Evolutionary conservation across 331 rosid species (phyloP).

Genomic region (Rhamnella rubrinervis): DNA sequence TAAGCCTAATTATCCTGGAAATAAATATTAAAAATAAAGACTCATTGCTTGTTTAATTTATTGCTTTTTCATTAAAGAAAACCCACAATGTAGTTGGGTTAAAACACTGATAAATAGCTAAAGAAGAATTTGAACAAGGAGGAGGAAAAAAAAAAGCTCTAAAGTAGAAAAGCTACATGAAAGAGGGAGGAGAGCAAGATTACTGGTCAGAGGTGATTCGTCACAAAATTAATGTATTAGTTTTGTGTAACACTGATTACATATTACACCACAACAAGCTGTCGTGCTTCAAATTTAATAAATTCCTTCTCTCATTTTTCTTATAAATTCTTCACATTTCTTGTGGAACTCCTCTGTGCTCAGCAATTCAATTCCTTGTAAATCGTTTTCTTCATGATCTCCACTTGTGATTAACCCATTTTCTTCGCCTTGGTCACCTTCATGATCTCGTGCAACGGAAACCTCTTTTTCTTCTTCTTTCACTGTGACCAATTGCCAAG

Average conservation of each 20-base stretch:
- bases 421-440: conserved; percentile 20
- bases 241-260: background rate
- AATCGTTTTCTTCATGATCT: conserved; percentile 15
- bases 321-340: conserved; percentile 79
- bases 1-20: background rate
- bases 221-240: background rate
- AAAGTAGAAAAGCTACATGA: no score
- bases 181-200: no score
- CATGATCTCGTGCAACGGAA: background rate
- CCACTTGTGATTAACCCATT: background rate
- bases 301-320: conserved; percentile 57
- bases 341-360: conserved; percentile 63
- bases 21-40: background rate
- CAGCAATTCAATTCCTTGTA: conserved; percentile 6
- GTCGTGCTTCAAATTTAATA: conserved; percentile 33
- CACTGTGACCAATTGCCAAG: background rate
- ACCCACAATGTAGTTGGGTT: background rate
- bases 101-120: background rate
- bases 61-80: background rate
- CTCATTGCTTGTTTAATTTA: background rate
- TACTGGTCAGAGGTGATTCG: no score
- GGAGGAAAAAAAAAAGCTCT: no score
- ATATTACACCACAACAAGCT: conserved; percentile 1
- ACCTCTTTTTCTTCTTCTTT: conserved; percentile 3
- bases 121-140: no score